phyloP scores from a whole-genome alignment of 2,329 filamentous ascomycete genomes.

The Drechslera avenae region DNA sequence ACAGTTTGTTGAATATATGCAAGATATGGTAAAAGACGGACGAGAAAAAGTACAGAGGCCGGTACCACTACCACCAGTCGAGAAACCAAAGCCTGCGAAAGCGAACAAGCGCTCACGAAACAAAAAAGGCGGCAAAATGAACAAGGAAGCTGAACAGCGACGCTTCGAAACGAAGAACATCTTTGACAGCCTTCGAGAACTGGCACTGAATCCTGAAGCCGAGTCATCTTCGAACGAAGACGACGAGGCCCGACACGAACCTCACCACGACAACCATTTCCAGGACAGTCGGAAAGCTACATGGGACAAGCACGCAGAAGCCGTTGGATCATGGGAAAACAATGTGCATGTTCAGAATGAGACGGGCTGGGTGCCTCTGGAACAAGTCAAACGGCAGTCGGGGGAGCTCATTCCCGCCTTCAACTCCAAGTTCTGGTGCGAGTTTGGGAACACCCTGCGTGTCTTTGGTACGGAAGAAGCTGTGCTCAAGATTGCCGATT shows the following conservation, averaged over 20 bases:
- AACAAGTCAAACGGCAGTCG: constrained; percentile 23
- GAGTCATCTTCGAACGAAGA: constrained; percentile 15
- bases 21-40: constrained; percentile 21
- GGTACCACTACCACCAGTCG: constrained; percentile 20
- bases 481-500: constrained; percentile 32
- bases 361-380: constrained; percentile 28
- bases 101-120: constrained; percentile 19
- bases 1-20: constrained; percentile 6
- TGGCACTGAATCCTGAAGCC: constrained; percentile 9
- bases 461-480: constrained; percentile 65
- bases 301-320: constrained; percentile 2
- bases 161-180: constrained; percentile 35
- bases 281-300: constrained; percentile 1
- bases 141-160: constrained; percentile 7
- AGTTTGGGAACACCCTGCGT: constrained; percentile 64
- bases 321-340: constrained; percentile 27
- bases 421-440: constrained; percentile 59
- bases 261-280: not conserved
- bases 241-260: not conserved
- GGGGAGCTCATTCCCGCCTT: constrained; percentile 59
- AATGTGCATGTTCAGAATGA: constrained; percentile 23
- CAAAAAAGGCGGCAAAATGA: constrained; percentile 14
- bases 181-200: constrained; percentile 29
- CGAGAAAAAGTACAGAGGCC: constrained; percentile 23
- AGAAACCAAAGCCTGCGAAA: not conserved